A percentile compares a stretch with the other conserved stretches of the same genome.
Conservation (phyloP, 176 grass and related monocot genomes). For the Stipa capillata region DNA sequence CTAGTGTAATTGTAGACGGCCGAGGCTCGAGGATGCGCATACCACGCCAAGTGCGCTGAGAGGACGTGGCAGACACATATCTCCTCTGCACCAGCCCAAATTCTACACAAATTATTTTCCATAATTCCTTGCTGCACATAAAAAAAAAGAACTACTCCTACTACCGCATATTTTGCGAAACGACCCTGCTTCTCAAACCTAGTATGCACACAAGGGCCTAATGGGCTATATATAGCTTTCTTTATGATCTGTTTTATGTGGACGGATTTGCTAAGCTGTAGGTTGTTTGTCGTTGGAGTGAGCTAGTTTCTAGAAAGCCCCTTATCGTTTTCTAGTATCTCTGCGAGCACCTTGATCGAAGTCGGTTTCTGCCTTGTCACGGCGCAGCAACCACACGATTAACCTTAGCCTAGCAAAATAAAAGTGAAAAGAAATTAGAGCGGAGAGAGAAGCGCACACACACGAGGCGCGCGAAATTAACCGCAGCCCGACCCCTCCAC, state of each 20-base stretch:
- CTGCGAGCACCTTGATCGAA: no score
- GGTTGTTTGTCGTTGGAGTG: no score
- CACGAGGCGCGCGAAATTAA: neutral
- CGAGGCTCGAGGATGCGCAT: no score
- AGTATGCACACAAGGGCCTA: no score
- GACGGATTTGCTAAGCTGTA: no score
- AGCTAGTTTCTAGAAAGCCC: no score
- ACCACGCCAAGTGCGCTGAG: conserved; percentile 32
- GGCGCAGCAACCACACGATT: neutral
- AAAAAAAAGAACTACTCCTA: no score
- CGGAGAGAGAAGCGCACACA: neutral
- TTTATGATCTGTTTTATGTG: no score
- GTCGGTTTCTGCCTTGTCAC: neutral
- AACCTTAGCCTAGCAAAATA: neutral
- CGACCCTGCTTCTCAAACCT: neutral
- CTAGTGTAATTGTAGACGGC: no score
- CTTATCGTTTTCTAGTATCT: neutral
- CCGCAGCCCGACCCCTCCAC: neutral
- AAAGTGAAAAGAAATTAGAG: neutral
- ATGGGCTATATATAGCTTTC: no score
- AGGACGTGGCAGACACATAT: neutral
- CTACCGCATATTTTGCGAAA: no score
- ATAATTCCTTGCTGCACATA: neutral
- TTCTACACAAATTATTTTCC: neutral
- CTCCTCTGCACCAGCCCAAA: neutral